Percentiles rank a stretch among this genome's conserved stretches.
Evolutionary conservation across 805 yeast species (phyloP).

Genomic region (Nakazawaea ernobii): DNA sequence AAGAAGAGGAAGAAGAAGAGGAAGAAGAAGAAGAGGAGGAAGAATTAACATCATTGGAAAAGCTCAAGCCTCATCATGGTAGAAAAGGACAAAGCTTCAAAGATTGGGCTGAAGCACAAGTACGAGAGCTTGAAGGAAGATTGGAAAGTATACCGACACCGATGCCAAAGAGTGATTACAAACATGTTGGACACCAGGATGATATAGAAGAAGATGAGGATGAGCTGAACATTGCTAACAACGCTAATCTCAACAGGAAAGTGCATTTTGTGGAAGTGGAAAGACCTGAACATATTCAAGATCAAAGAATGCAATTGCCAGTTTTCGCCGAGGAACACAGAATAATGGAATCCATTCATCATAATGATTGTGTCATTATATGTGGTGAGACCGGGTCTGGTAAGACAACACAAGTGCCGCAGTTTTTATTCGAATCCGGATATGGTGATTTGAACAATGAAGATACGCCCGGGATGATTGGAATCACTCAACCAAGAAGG

Average conservation of each 20-base stretch:
- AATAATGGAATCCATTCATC: slow-evolving; percentile 93
- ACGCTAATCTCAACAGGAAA: slow-evolving; percentile 47
- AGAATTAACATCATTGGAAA: slow-evolving; percentile 23
- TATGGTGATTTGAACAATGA: slow-evolving; percentile 60
- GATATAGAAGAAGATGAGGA: slow-evolving; percentile 69
- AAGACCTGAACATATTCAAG: slow-evolving; percentile 63
- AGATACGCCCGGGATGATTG: slow-evolving; percentile 87
- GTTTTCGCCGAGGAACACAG: slow-evolving; percentile 87
- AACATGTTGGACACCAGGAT: slow-evolving; percentile 56
- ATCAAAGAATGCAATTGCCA: slow-evolving; percentile 67
- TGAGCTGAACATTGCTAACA: slow-evolving; percentile 52
- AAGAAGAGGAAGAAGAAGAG: slow-evolving; percentile 24
- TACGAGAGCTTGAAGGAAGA: slow-evolving; percentile 58
- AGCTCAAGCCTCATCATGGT: slow-evolving; percentile 36
- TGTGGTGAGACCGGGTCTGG: slow-evolving; percentile 99
- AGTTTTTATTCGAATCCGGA: slow-evolving; percentile 89
- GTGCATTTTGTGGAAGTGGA: slow-evolving; percentile 64
- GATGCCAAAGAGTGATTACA: slow-evolving; percentile 47
- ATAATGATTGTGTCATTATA: slow-evolving; percentile 81
- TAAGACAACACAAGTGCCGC: slow-evolving; percentile 97
- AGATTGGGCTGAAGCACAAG: slow-evolving; percentile 81
- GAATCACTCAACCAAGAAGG: slow-evolving; percentile 92
- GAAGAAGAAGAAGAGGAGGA: slow-evolving; percentile 28
- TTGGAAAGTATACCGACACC: slow-evolving; percentile 41
- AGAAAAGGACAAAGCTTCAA: slow-evolving; percentile 64